Percentiles rank a stretch among this genome's conserved stretches.
Conservation (phyloP, 495 filamentous ascomycete genomes). For the Copromyces sp. region DNA sequence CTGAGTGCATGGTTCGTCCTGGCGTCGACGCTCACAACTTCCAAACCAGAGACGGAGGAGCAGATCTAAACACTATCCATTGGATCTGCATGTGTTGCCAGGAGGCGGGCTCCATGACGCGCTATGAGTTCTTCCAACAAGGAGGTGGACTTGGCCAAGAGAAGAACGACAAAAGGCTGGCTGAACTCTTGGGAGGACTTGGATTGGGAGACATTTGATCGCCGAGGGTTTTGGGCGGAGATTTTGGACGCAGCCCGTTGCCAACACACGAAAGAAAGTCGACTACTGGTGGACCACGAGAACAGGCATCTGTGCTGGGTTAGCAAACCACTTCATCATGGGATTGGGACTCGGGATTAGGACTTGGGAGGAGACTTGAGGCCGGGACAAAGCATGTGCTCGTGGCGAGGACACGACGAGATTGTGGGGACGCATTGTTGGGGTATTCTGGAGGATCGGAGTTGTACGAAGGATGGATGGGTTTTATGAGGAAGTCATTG, state of each 20-base stretch:
- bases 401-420: too few relatives aligned
- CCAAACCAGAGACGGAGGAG: neutral
- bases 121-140: neutral
- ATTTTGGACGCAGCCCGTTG: neutral
- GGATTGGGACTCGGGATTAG: neutral
- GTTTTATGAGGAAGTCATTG: neutral
- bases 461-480: neutral
- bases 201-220: neutral
- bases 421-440: neutral
- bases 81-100: neutral
- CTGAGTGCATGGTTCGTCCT: neutral
- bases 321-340: neutral
- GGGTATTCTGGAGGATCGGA: neutral
- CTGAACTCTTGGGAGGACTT: neutral
- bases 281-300: neutral
- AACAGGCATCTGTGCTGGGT: neutral
- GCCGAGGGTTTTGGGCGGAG: neutral
- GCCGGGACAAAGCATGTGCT: neutral
- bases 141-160: neutral
- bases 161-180: neutral
- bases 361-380: neutral
- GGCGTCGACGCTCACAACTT: neutral
- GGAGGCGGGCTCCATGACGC: neutral
- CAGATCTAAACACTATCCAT: neutral
- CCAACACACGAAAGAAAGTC: neutral